A percentile compares a stretch with the other conserved stretches of the same genome.
These are phyloP conservation scores for Desmodesmus armatus DNA, from an alignment of 139 green algal genomes.

Conservation along the genomic window DNA sequence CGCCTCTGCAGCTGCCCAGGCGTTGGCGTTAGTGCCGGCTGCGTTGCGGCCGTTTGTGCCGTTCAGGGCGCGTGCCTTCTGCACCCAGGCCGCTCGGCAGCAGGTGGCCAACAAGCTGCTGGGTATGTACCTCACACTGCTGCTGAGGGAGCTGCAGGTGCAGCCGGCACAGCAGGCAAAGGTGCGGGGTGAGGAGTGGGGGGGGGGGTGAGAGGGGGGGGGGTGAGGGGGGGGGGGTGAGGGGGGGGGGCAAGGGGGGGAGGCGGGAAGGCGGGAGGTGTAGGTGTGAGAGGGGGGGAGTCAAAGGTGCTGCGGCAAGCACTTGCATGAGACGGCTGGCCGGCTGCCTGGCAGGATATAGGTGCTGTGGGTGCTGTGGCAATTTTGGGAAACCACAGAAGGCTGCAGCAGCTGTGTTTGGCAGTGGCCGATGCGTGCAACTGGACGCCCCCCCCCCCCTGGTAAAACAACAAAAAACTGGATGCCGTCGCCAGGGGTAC, in stretches of 20 bases:
- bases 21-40: neutral
- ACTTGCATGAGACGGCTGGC: neutral
- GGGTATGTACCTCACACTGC: conserved; percentile 1
- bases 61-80: neutral
- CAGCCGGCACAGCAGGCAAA: neutral
- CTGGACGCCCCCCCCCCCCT: too few relatives aligned
- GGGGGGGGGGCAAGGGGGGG: too few relatives aligned
- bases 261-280: too few relatives aligned
- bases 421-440: too few relatives aligned
- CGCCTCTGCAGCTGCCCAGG: neutral
- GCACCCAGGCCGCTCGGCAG: conserved; percentile 25
- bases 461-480: too few relatives aligned
- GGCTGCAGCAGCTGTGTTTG: neutral
- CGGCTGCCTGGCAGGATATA: neutral
- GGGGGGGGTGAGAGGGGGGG: too few relatives aligned
- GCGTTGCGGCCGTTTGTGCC: conserved; percentile 22
- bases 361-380: neutral
- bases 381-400: neutral
- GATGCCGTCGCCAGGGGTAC: too few relatives aligned
- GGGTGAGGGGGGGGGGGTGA: too few relatives aligned
- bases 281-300: too few relatives aligned
- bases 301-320: neutral
- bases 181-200: conserved; percentile 16
- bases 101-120: conserved; percentile 27
- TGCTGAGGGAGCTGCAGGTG: conserved; percentile 34